Conservation (phyloP, 176 grass and related monocot species). For the Oryza rufipogon region DNA sequence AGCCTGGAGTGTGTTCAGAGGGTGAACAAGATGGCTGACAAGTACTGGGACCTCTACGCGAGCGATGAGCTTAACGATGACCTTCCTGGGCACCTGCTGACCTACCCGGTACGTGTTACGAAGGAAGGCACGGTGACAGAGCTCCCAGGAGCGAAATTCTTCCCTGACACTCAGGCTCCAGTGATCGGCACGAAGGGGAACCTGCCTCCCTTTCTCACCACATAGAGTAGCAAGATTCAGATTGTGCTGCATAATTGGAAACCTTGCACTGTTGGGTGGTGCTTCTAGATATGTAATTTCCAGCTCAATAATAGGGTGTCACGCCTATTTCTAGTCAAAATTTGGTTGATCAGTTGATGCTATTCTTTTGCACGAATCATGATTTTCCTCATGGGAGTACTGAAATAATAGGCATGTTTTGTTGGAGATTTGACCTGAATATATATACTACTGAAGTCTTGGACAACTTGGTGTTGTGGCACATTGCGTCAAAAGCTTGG, state of each 20-base stretch:
- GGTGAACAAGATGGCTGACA: constrained; percentile 78
- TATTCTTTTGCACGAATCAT: background rate
- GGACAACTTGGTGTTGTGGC: background rate
- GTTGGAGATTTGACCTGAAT: background rate
- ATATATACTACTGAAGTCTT: background rate
- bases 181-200: constrained; percentile 56
- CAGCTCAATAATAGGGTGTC: background rate
- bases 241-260: background rate
- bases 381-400: constrained; percentile 4
- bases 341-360: background rate
- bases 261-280: background rate
- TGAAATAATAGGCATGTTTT: background rate
- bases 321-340: constrained; percentile 5
- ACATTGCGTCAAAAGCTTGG: background rate
- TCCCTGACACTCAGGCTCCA: constrained; percentile 66
- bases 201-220: constrained; percentile 76
- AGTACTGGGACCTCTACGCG: constrained; percentile 78
- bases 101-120: constrained; percentile 55
- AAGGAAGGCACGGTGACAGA: constrained; percentile 60
- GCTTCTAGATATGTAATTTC: background rate
- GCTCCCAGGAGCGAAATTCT: constrained; percentile 65
- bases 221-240: constrained; percentile 38
- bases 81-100: constrained; percentile 85
- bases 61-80: constrained; percentile 55
- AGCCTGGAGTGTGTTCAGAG: constrained; percentile 66